Percentiles rank a stretch among this genome's conserved stretches.
phyloP scores from a whole-genome alignment of 2,329 filamentous ascomycete species.

The Alternaria viburni region DNA sequence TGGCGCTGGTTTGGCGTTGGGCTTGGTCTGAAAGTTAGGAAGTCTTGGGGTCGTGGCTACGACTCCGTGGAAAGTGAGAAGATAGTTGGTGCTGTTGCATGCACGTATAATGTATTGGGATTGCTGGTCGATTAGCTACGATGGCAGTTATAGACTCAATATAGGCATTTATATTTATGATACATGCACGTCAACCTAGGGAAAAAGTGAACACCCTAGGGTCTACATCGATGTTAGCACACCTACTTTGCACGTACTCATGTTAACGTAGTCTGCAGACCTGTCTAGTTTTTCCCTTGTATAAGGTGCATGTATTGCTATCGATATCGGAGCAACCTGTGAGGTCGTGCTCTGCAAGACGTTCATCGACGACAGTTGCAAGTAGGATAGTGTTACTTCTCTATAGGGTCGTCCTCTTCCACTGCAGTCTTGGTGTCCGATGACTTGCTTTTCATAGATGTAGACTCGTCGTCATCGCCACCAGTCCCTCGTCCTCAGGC shows the following conservation, averaged over 20 bases:
- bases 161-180: not conserved
- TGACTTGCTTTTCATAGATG: not conserved
- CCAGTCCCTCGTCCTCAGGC: not conserved
- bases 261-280: no score
- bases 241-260: no score
- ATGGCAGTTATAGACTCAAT: not conserved
- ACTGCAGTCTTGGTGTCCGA: not conserved
- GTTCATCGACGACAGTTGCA: not conserved
- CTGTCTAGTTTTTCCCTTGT: no score
- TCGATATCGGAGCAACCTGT: not conserved
- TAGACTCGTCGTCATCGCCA: not conserved
- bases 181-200: no score
- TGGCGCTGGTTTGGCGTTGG: constrained; percentile 2
- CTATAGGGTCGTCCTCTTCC: not conserved
- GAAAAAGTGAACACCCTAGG: no score
- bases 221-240: no score
- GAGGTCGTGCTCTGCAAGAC: not conserved
- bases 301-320: not conserved
- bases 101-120: not conserved
- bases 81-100: not conserved
- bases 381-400: not conserved
- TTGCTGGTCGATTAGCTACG: not conserved
- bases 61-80: not conserved
- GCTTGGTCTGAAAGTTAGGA: not conserved
- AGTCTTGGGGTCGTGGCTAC: not conserved